These are phyloP conservation scores for Climacium dendroides DNA, from an alignment of 225 moss, liverwort and hornwort genomes.

Conservation along the genomic window DNA sequence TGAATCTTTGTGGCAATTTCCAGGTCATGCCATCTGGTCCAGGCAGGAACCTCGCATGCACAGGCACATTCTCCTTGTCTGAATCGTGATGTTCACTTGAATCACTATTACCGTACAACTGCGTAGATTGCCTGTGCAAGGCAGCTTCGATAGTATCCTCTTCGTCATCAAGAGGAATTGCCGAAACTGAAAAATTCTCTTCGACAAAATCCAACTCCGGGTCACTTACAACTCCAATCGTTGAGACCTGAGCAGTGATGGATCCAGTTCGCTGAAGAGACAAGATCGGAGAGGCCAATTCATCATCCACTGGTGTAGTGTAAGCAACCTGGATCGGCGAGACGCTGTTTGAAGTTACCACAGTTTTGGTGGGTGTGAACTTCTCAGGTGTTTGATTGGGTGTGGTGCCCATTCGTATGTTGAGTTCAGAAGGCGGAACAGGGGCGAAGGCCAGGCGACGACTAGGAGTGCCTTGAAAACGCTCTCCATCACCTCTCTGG, in stretches of 20 bases:
- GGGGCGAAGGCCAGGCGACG: constrained; percentile 53
- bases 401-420: constrained; percentile 25
- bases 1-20: neutral
- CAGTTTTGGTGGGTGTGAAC: constrained; percentile 6
- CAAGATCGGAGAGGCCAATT: constrained; percentile 22
- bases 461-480: constrained; percentile 13
- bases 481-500: constrained; percentile 32
- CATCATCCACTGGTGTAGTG: neutral
- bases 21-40: neutral
- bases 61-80: constrained; percentile 62
- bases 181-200: constrained; percentile 4
- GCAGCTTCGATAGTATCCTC: constrained; percentile 8
- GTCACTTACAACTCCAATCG: constrained; percentile 9
- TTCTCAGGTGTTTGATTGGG: constrained; percentile 35
- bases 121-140: neutral
- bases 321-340: neutral
- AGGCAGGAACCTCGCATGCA: neutral
- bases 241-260: neutral
- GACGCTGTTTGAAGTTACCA: neutral
- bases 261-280: constrained; percentile 53
- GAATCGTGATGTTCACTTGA: constrained; percentile 39
- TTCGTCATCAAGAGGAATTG: constrained; percentile 1
- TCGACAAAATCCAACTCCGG: constrained; percentile 3
- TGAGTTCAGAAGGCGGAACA: constrained; percentile 41
- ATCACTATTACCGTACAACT: constrained; percentile 13